These are phyloP conservation scores for Candida anglica DNA, from an alignment of 805 yeast genomes.

Conservation along the genomic window DNA sequence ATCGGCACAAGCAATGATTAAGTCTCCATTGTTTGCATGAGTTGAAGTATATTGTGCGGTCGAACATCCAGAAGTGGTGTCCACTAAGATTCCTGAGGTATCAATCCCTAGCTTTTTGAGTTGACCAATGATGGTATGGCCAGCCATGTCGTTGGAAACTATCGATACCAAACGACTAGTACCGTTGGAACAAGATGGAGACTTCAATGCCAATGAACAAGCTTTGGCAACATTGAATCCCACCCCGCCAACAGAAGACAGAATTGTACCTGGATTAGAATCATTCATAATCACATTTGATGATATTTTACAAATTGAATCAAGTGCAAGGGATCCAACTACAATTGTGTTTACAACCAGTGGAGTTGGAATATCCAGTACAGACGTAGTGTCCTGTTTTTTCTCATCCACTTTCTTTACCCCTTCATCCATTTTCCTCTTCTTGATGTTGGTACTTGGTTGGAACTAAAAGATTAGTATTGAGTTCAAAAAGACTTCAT, in stretches of 20 bases:
- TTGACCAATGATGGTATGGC: conserved; percentile 31
- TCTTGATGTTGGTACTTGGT: background rate
- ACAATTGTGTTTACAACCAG: conserved; percentile 35
- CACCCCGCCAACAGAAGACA: conserved; percentile 74
- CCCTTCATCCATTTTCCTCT: background rate
- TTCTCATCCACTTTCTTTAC: background rate
- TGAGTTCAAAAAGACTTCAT: no score
- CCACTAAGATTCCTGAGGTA: conserved; percentile 35
- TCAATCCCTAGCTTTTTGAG: conserved; percentile 25
- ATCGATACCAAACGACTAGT: conserved; percentile 48
- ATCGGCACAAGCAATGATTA: conserved; percentile 78
- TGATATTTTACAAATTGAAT: conserved; percentile 53
- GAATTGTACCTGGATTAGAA: conserved; percentile 67
- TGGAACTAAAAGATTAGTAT: background rate
- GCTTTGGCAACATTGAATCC: conserved; percentile 79
- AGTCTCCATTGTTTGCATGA: conserved; percentile 58
- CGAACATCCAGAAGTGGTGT: conserved; percentile 8
- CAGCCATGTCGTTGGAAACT: conserved; percentile 59
- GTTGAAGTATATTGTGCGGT: conserved; percentile 76
- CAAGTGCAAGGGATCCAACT: conserved; percentile 76
- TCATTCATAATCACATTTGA: conserved; percentile 37
- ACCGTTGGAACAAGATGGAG: conserved; percentile 4
- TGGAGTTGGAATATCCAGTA: background rate
- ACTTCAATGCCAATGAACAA: conserved; percentile 28
- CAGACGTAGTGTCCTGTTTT: background rate